Conservation (phyloP, 495 filamentous ascomycete genomes). For the Lindgomyces ingoldianus region DNA sequence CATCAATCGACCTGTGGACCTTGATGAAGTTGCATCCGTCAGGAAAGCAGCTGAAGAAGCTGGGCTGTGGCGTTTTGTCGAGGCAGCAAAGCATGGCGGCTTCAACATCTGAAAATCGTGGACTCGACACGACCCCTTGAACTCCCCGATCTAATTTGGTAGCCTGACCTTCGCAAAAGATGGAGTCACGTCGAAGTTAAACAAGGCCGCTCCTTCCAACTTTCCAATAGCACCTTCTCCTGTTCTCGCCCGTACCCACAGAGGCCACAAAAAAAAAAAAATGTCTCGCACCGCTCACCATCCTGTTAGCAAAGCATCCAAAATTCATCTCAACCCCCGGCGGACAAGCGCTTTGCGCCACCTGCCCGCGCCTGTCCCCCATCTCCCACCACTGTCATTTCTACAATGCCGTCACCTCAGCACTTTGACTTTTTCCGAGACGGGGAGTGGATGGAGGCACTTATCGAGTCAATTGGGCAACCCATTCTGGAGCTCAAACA, state of each 20-base stretch:
- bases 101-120: slow-evolving; percentile 61
- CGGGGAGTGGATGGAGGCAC: not conserved
- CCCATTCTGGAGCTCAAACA: slow-evolving; percentile 5
- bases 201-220: no score
- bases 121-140: not conserved
- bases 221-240: no score
- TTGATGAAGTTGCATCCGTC: slow-evolving; percentile 63
- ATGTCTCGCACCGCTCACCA: not conserved
- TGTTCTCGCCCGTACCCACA: no score
- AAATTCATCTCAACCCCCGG: not conserved
- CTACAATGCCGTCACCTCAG: no score
- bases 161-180: not conserved
- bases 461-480: slow-evolving; percentile 1
- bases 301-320: not conserved
- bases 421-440: not conserved
- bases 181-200: no score
- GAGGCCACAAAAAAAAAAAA: no score
- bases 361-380: no score
- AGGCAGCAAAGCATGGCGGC: slow-evolving; percentile 66
- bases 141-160: not conserved
- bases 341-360: no score
- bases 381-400: no score
- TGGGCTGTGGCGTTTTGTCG: slow-evolving; percentile 74
- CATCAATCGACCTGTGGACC: slow-evolving; percentile 68
- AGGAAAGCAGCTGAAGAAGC: slow-evolving; percentile 64